Percentiles rank a stretch among this genome's conserved stretches.
These are phyloP conservation scores for Limonium bicolor DNA, from an alignment of 148 eudicot species.

Conservation along the genomic window DNA sequence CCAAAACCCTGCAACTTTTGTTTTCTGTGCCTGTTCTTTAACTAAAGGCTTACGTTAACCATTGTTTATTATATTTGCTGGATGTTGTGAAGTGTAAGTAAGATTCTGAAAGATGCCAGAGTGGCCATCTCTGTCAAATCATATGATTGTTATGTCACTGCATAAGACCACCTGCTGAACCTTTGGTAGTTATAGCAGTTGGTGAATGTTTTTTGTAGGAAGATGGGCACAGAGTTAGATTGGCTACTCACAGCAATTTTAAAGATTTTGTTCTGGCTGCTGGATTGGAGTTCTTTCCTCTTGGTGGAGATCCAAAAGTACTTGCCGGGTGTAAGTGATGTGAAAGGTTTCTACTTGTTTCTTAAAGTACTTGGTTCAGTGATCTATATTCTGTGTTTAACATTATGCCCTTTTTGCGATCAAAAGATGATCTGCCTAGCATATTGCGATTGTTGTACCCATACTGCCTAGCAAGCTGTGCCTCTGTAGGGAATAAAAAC, in stretches of 20 bases:
- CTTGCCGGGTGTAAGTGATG: slow-evolving; percentile 56
- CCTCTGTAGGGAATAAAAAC: too few species aligned
- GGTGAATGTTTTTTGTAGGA: slow-evolving; percentile 54
- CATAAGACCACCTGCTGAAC: too few species aligned
- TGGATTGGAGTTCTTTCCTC: slow-evolving; percentile 76
- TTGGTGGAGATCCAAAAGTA: slow-evolving; percentile 85
- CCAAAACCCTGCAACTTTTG: too few species aligned
- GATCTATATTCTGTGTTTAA: background rate
- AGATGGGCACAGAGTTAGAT: slow-evolving; percentile 72
- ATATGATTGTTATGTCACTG: too few species aligned
- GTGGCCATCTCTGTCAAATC: too few species aligned
- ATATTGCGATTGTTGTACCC: background rate
- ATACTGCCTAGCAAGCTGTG: too few species aligned
- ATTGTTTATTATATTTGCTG: too few species aligned
- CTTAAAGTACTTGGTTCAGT: background rate
- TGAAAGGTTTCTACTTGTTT: background rate
- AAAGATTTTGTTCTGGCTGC: slow-evolving; percentile 58
- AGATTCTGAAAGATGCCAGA: too few species aligned
- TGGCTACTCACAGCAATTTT: slow-evolving; percentile 78
- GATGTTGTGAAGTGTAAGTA: too few species aligned
- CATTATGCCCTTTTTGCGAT: background rate
- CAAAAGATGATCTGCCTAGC: background rate
- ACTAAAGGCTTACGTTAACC: too few species aligned
- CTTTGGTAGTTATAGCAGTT: too few species aligned
- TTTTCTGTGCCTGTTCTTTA: too few species aligned